Evolutionary conservation across 495 filamentous ascomycete genomes (phyloP).

Genomic region (Neurospora sp.): DNA sequence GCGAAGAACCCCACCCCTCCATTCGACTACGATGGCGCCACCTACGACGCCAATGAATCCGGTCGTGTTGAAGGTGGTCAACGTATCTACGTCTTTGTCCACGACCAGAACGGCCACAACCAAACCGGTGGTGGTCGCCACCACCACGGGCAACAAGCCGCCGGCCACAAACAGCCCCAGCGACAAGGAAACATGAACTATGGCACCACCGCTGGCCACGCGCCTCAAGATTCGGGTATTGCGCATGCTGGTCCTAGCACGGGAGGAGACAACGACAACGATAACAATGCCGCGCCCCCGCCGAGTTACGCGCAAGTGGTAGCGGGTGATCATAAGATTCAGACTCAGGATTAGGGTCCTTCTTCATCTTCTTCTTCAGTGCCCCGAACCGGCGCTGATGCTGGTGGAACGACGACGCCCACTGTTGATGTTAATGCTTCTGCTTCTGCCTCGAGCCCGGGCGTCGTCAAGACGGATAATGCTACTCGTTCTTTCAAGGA

Average conservation of each 20-base stretch:
- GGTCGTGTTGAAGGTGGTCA: background rate
- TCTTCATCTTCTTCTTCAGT: too few relatives aligned
- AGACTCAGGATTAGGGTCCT: conserved; percentile 49
- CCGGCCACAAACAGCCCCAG: conserved; percentile 12
- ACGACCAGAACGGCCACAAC: conserved; percentile 5
- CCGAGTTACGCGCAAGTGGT: conserved; percentile 82
- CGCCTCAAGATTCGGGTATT: conserved; percentile 27
- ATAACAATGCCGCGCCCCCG: conserved; percentile 34
- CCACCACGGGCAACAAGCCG: conserved; percentile 13
- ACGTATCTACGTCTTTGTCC: conserved; percentile 60
- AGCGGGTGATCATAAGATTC: conserved; percentile 80
- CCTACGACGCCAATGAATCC: background rate
- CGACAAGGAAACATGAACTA: conserved; percentile 29
- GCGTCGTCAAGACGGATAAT: background rate
- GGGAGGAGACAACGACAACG: conserved; percentile 34
- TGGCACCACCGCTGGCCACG: conserved; percentile 20
- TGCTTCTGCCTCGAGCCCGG: background rate
- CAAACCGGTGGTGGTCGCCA: conserved; percentile 2
- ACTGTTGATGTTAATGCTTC: background rate
- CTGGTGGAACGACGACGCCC: background rate
- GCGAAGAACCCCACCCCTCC: conserved; percentile 69
- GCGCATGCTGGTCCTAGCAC: conserved; percentile 29
- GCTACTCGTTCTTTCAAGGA: background rate
- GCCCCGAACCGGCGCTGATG: background rate
- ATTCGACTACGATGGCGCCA: conserved; percentile 45